Conservation (phyloP, 352 stramenopile genomes). For the Phytopythium chamaehyphon region DNA sequence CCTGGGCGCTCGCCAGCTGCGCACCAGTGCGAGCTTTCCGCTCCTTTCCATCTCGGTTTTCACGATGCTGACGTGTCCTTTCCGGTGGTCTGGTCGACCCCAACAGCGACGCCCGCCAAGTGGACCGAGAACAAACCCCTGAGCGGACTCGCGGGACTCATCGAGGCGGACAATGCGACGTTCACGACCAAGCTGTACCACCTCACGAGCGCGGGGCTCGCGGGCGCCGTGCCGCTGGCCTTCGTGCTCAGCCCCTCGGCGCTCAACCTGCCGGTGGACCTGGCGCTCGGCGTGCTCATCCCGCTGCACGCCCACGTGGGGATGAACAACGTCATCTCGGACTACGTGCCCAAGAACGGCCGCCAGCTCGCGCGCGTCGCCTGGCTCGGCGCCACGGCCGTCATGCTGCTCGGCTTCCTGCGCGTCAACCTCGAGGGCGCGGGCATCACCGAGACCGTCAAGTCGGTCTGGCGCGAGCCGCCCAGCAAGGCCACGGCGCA, state of each 20-base stretch:
- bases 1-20: slow-evolving; percentile 63
- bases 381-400: slow-evolving; percentile 66
- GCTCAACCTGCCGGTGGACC: slow-evolving; percentile 68
- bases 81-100: slow-evolving; percentile 16
- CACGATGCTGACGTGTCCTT: slow-evolving; percentile 4
- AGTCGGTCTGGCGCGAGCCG: slow-evolving; percentile 81
- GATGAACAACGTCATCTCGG: slow-evolving; percentile 92
- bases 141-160: slow-evolving; percentile 50
- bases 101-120: slow-evolving; percentile 49
- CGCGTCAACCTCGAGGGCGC: slow-evolving; percentile 82
- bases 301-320: slow-evolving; percentile 91
- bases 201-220: slow-evolving; percentile 46
- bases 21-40: slow-evolving; percentile 46
- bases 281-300: slow-evolving; percentile 79
- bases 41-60: slow-evolving; percentile 3
- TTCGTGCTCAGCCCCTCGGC: slow-evolving; percentile 76
- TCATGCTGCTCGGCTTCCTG: slow-evolving; percentile 81
- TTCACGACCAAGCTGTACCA: slow-evolving; percentile 66
- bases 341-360: slow-evolving; percentile 90
- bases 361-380: slow-evolving; percentile 54
- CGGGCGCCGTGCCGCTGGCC: slow-evolving; percentile 59
- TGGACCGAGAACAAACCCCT: slow-evolving; percentile 81
- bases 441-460: slow-evolving; percentile 83
- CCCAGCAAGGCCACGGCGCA: slow-evolving; percentile 53
- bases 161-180: slow-evolving; percentile 79